A percentile compares a stretch with the other conserved stretches of the same genome.
Evolutionary conservation across 2,329 filamentous ascomycete species (phyloP).

Genomic region (Penicillium sp.): DNA sequence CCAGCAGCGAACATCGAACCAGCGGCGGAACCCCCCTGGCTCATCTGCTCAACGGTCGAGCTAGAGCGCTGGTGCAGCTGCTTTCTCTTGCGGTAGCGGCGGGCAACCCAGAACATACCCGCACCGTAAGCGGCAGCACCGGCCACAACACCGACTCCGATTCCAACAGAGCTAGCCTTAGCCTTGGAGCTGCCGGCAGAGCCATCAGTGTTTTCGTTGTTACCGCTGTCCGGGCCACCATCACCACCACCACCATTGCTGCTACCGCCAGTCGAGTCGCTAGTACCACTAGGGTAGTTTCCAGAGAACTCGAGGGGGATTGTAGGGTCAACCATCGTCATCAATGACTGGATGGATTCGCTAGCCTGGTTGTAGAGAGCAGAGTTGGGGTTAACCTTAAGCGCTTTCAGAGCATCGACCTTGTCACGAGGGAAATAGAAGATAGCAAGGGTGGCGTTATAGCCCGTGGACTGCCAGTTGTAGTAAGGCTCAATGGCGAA

Average conservation of each 20-base stretch:
- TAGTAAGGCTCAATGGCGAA: constrained; percentile 73
- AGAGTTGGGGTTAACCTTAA: constrained; percentile 71
- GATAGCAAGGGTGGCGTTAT: constrained; percentile 76
- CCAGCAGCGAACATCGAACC: constrained; percentile 44
- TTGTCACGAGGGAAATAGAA: constrained; percentile 72
- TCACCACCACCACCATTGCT: constrained; percentile 30
- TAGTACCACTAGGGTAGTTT: constrained; percentile 23
- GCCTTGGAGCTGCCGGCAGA: constrained; percentile 46
- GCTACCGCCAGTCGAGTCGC: constrained; percentile 44
- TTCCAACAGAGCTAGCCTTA: constrained; percentile 55
- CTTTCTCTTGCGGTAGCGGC: constrained; percentile 84
- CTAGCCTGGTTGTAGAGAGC: constrained; percentile 70
- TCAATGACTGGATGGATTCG: constrained; percentile 67
- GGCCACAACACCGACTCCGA: constrained; percentile 74
- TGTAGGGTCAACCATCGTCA: constrained; percentile 77
- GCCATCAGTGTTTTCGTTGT: constrained; percentile 46
- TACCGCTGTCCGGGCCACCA: constrained; percentile 34
- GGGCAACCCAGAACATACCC: constrained; percentile 90
- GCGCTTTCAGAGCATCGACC: constrained; percentile 65
- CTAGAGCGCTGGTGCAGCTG: constrained; percentile 73
- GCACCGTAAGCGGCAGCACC: constrained; percentile 86
- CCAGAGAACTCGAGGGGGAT: constrained; percentile 64
- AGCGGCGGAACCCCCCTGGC: constrained; percentile 56
- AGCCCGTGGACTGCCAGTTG: constrained; percentile 65
- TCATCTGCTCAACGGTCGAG: constrained; percentile 68